Evolutionary conservation across 768 basidiomycete genomes (phyloP).

Genomic region (Atractiella rhizophila): DNA sequence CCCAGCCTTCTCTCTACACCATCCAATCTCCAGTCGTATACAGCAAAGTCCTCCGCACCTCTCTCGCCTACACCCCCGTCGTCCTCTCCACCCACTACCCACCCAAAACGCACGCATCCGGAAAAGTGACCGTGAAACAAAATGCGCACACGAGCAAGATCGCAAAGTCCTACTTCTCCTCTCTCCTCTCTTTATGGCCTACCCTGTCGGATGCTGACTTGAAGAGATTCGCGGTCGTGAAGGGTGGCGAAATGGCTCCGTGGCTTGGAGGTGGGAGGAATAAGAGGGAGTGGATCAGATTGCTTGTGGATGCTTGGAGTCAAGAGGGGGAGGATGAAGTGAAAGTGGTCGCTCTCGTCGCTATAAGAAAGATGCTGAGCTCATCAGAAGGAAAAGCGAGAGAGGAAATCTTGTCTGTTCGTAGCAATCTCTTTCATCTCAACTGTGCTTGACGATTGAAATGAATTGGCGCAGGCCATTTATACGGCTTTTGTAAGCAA

Average conservation of each 20-base stretch:
- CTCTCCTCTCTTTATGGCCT: slow-evolving; percentile 46
- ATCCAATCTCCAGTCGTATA: slow-evolving; percentile 72
- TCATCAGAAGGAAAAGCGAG: neutral
- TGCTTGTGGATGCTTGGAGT: slow-evolving; percentile 59
- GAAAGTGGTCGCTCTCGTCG: slow-evolving; percentile 52
- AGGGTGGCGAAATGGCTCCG: slow-evolving; percentile 70
- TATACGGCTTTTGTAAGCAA: slow-evolving; percentile 66
- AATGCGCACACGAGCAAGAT: neutral
- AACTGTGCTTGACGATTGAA: no score
- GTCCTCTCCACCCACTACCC: slow-evolving; percentile 68
- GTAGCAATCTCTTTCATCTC: no score
- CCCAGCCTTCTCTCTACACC: slow-evolving; percentile 36
- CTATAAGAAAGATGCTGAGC: slow-evolving; percentile 36
- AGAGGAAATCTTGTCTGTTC: neutral
- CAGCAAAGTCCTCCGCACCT: slow-evolving; percentile 64
- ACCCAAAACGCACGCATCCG: slow-evolving; percentile 52
- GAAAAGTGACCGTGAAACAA: slow-evolving; percentile 27
- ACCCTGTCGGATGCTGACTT: slow-evolving; percentile 27
- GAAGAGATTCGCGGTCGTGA: slow-evolving; percentile 44
- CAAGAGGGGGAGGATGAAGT: slow-evolving; percentile 54
- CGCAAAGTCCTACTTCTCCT: slow-evolving; percentile 61
- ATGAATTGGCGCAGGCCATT: slow-evolving; percentile 22
- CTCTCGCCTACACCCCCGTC: slow-evolving; percentile 71
- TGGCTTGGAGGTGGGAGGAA: slow-evolving; percentile 65
- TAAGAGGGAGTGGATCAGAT: slow-evolving; percentile 57